Percentiles rank a stretch among this genome's conserved stretches.
phyloP scores from a whole-genome alignment of 345 rosid species.

The Raphanus sativus region DNA sequence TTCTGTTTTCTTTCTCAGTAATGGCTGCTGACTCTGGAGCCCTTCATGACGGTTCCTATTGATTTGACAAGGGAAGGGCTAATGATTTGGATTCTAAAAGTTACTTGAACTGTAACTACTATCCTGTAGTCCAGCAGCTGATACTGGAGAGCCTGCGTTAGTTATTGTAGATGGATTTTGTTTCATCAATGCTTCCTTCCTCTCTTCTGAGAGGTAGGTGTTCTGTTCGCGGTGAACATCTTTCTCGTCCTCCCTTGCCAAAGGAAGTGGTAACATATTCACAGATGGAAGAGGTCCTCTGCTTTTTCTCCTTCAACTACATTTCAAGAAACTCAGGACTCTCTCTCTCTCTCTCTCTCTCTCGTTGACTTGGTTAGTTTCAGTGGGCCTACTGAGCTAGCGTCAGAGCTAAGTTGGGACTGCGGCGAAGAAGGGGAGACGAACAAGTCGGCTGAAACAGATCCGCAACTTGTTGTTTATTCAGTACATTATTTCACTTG shows the following conservation, averaged over 20 bases:
- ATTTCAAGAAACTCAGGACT: too few species aligned
- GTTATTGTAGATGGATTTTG: constrained; percentile 95
- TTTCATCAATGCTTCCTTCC: constrained; percentile 76
- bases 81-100: constrained; percentile 34
- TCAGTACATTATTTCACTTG: constrained; percentile 68
- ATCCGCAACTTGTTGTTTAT: constrained; percentile 60
- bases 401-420: too few species aligned
- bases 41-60: constrained; percentile 61
- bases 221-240: constrained; percentile 59
- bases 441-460: too few species aligned
- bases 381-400: too few species aligned
- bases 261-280: too few species aligned
- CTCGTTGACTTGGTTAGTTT: too few species aligned
- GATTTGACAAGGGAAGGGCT: constrained; percentile 36
- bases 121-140: constrained; percentile 69
- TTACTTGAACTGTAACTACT: constrained; percentile 68
- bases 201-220: constrained; percentile 71
- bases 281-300: too few species aligned
- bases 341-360: too few species aligned
- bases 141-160: constrained; percentile 71
- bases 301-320: too few species aligned
- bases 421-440: too few species aligned
- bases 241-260: constrained; percentile 87
- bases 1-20: not conserved
- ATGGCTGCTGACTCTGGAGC: constrained; percentile 72